These are phyloP conservation scores for Kluyveromyces dobzhanskii DNA, from an alignment of 805 yeast genomes.

Conservation along the genomic window DNA sequence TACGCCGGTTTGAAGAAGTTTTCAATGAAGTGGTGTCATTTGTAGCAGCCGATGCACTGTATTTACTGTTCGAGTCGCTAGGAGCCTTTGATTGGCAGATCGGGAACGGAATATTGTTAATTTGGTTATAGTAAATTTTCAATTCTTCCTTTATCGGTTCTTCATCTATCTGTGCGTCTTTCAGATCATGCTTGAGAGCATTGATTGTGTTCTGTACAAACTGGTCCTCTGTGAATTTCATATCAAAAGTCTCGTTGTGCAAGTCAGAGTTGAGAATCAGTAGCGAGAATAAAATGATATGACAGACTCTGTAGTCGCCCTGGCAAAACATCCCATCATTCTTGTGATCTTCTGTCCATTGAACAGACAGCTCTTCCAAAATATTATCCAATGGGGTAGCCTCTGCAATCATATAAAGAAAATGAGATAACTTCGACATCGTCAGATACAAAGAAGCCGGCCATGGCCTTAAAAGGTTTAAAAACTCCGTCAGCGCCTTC, in stretches of 20 bases:
- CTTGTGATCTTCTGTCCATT: constrained; percentile 49
- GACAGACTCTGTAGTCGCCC: constrained; percentile 50
- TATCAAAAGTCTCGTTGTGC: constrained; percentile 40
- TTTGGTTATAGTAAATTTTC: constrained; percentile 14
- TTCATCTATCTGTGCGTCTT: constrained; percentile 7
- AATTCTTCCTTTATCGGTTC: constrained; percentile 14
- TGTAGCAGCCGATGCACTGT: background rate
- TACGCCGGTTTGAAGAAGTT: background rate
- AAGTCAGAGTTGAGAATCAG: constrained; percentile 70
- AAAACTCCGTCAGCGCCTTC: constrained; percentile 29
- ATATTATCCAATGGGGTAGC: constrained; percentile 74
- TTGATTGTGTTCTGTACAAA: constrained; percentile 44
- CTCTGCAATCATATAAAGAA: constrained; percentile 71
- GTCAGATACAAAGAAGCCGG: constrained; percentile 46
- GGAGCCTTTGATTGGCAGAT: constrained; percentile 7
- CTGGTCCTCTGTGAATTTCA: constrained; percentile 33
- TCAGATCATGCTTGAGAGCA: constrained; percentile 32
- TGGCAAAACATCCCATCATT: constrained; percentile 31
- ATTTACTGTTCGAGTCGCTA: background rate
- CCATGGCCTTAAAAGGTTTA: constrained; percentile 35
- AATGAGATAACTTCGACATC: constrained; percentile 52
- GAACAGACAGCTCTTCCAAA: constrained; percentile 55
- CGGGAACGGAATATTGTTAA: constrained; percentile 19
- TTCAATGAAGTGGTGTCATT: background rate
- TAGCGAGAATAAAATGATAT: constrained; percentile 63